These are phyloP conservation scores for Cornus suecica DNA, from an alignment of 148 eudicot species.

Conservation along the genomic window DNA sequence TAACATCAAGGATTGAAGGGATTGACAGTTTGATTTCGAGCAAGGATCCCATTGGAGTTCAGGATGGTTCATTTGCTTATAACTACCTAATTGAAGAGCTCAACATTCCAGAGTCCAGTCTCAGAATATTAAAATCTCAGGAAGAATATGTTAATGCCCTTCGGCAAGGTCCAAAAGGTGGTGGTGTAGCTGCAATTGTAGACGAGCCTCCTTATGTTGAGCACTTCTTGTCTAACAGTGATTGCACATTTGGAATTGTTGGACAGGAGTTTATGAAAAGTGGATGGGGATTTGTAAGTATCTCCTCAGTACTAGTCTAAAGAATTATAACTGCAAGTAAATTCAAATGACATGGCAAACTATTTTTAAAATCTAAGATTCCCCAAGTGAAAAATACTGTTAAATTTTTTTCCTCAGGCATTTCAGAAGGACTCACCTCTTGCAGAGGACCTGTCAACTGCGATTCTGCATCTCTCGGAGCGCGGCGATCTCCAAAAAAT, in stretches of 20 bases:
- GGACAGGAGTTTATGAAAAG: constrained; percentile 81
- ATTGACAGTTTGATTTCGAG: constrained; percentile 66
- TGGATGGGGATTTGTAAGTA: constrained; percentile 97
- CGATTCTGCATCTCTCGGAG: constrained; percentile 73
- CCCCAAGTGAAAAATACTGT: too few relatives aligned
- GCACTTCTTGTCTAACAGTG: constrained; percentile 47
- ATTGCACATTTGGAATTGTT: constrained; percentile 50
- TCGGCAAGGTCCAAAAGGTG: constrained; percentile 51
- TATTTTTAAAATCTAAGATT: too few relatives aligned
- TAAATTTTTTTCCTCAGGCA: too few relatives aligned
- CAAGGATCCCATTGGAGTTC: constrained; percentile 65
- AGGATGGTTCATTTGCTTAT: constrained; percentile 81
- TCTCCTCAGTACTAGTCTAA: background rate
- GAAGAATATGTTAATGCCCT: constrained; percentile 53
- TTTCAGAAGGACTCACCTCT: constrained; percentile 72
- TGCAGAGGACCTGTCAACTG: constrained; percentile 73
- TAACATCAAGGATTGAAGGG: constrained; percentile 62
- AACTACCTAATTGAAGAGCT: constrained; percentile 58
- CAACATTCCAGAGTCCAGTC: constrained; percentile 51
- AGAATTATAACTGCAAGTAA: background rate
- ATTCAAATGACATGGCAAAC: too few relatives aligned
- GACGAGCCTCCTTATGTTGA: constrained; percentile 83
- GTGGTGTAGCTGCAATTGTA: constrained; percentile 89
- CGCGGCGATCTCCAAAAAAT: constrained; percentile 66
- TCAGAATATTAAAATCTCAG: constrained; percentile 36